Base-by-base conservation (phyloP, 2,329 filamentous ascomycete genomes). In the Alternaria conjuncta region DNA sequence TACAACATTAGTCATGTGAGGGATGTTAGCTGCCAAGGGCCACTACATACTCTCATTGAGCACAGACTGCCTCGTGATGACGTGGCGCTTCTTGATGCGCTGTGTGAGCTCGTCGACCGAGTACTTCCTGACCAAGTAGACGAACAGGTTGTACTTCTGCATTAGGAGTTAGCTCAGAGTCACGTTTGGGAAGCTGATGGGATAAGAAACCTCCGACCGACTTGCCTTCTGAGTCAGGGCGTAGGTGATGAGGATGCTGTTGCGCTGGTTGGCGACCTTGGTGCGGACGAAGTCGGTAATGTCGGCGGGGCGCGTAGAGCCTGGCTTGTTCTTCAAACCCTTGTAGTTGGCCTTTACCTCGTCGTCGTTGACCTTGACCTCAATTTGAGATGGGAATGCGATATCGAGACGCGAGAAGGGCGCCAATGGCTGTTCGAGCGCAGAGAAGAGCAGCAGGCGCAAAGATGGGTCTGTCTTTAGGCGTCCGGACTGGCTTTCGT, bases 271-370 rank as follows among this genome's bases (percentile, higher is more conserved):
- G 18, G 85, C 75, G 11, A 89, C 87, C 67, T 88, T 89, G 28
- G 92, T 87, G 18, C 90, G 88, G 49, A 98, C 84, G 63, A 88
- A 86, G 68, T 87, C 84, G 8, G 96, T 99, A 65, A 99, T 91
- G 80, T 99, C 96, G 50, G 93, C 94, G 8, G 96, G 96, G 73
- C 93, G 90, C 44, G 96, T 99, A 47, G 96, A 96, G 21, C 96
- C 96, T 7, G 95, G 93, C 79, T 96, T 97, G 79, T 97, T 97
- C 82, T 99, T 99, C 65, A 99, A 82, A 5, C 96, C 96, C 70
- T 96, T 92, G 70, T 97, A 86, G 78, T 98, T 99, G n/a, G 92
- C 91, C 79, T 95, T 96, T 70, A 97, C 87, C 61, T 97, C 93
- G 32, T 91, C 91, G 10, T 89, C 87, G 72, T 99, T 99, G 60